Conservation (phyloP, 306 rosid genomes). For the Ormosia semicastrata region DNA sequence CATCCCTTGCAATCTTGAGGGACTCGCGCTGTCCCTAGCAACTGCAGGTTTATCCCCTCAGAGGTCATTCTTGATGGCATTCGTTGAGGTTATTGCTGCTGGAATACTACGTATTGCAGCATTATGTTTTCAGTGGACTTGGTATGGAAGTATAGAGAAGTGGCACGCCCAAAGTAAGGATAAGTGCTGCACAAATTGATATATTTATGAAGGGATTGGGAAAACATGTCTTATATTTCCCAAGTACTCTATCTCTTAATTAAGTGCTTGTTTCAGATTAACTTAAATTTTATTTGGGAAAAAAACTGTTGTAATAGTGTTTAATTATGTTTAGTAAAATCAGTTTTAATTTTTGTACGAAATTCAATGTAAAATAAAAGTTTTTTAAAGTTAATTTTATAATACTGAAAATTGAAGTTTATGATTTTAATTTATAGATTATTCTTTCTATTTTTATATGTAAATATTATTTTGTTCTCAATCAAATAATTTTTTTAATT, state of each 20-base stretch:
- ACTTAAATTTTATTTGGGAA: no score
- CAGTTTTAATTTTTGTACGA: no score
- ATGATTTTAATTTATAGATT: no score
- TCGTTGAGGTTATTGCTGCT: conserved; percentile 61
- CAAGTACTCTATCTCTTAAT: neutral
- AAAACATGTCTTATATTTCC: neutral
- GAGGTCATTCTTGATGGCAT: conserved; percentile 79
- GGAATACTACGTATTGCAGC: conserved; percentile 57
- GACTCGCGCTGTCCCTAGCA: conserved; percentile 57
- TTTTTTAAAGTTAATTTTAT: no score
- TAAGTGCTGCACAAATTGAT: conserved; percentile 35
- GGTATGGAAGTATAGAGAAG: conserved; percentile 76
- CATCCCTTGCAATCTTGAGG: conserved; percentile 80
- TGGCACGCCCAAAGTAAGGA: conserved; percentile 53
- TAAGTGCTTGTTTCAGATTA: no score
- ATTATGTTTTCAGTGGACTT: conserved; percentile 69
- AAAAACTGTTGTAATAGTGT: no score
- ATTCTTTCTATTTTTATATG: no score
- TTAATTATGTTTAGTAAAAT: no score
- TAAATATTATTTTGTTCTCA: no score
- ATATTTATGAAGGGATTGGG: neutral
- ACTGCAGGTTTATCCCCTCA: conserved; percentile 89
- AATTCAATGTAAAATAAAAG: no score
- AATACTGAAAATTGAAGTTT: no score
- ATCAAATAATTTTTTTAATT: no score